Evolutionary conservation across 306 rosid species (phyloP), one percentile per base, ranked within the genome.

Genomic region (Rosa lucieae): DNA sequence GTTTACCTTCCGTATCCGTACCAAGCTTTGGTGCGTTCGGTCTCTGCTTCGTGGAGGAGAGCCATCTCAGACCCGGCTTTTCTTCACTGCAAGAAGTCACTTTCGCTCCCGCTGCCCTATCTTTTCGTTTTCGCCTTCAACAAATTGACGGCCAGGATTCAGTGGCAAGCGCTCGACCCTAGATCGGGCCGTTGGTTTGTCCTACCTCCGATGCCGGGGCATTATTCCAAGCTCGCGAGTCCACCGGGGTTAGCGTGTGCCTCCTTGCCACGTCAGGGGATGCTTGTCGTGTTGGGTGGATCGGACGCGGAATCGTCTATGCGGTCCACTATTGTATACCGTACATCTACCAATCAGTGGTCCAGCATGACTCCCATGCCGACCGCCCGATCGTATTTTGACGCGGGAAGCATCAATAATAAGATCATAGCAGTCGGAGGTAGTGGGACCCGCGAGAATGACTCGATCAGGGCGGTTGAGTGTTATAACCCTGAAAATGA

Each of bases 1-100:
- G 88, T 90, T 21, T 89, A 73, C 46, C 83, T 92, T 80, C 94
- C 97, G 0, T 92, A 90, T 42, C 97, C 97, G 0, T 90, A 88
- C 82, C 92, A 81, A 3, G 63, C 89, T 32, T 43, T 87, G 23
- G 84, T 82, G 0, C 91, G 97, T 67, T 83, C 89, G 43, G 92
- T 92, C 37, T 92, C 91, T 0, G 84, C 86, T 0, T 79, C 91
- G 2, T 90, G 93, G 97, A 90, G 87, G 88, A 87, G 74, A 84
- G 83, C 89, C 58, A 83, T 88, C 4, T 73, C 85, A 0, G 47
- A 79, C 75, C 88, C 91, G 1, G 61, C 67, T 0, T 90, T 90
- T 66, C 58, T 71, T 14, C 15, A 51, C 35, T 79, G 80, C 67
- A 88, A 78, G 83, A 86, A 70, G 13, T 62, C 77, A 0, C 65